Conservation (phyloP, 306 rosid species). For the Medicago arabica region DNA sequence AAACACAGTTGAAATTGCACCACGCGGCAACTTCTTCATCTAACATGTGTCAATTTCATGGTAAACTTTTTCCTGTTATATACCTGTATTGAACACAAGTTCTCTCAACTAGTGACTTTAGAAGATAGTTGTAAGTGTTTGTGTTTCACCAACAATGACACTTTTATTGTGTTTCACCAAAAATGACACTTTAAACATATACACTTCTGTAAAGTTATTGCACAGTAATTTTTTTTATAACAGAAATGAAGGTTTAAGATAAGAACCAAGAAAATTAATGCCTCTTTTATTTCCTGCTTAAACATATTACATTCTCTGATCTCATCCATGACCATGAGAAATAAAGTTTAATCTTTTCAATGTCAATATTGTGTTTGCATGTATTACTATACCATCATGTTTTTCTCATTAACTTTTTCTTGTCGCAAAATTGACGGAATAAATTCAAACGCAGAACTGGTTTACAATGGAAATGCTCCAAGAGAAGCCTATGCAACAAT, state of each 20-base stretch:
- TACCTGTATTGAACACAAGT: neutral
- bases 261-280: slow-evolving; percentile 14
- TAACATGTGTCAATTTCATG: neutral
- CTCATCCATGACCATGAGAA: slow-evolving; percentile 21
- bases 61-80: neutral
- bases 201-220: neutral
- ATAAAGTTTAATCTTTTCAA: slow-evolving; percentile 12
- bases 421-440: slow-evolving; percentile 18
- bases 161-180: neutral
- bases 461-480: slow-evolving; percentile 63
- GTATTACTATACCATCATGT: neutral
- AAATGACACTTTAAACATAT: neutral
- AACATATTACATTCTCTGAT: neutral
- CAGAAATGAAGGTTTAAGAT: slow-evolving; percentile 3
- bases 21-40: neutral
- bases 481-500: slow-evolving; percentile 96
- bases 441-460: slow-evolving; percentile 59
- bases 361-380: slow-evolving; percentile 23
- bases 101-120: slow-evolving; percentile 14
- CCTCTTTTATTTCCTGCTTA: neutral
- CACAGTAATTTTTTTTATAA: slow-evolving; percentile 4
- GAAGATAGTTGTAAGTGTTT: neutral
- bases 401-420: neutral
- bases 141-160: neutral
- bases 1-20: neutral